Percentiles rank a stretch among this genome's conserved stretches.
Conservation (phyloP, 2,329 filamentous ascomycete species). For the Calonectria leucothoes region DNA sequence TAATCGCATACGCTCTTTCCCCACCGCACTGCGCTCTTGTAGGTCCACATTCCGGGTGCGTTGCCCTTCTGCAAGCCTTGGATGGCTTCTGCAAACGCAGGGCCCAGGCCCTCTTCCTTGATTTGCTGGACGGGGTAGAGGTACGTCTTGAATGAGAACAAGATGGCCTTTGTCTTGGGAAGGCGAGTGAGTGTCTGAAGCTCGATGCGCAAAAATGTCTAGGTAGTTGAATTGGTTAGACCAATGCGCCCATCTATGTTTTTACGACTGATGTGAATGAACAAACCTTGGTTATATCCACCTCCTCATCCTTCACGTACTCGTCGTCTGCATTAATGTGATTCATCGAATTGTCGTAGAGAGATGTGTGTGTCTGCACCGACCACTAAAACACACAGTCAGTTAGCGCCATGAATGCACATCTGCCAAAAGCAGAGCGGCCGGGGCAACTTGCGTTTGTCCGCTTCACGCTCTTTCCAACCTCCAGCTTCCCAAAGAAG, state of each 20-base stretch:
- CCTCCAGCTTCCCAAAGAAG: constrained; percentile 60
- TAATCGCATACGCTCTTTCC: constrained; percentile 59
- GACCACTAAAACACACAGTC: constrained; percentile 29
- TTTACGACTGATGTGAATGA: not conserved
- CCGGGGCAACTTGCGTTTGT: constrained; percentile 56
- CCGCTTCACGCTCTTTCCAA: constrained; percentile 62
- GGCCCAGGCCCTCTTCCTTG: constrained; percentile 60
- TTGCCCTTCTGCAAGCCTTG: constrained; percentile 63
- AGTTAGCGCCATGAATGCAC: not conserved
- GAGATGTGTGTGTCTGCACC: constrained; percentile 17
- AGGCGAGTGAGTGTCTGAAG: constrained; percentile 64
- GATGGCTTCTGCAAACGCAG: constrained; percentile 62
- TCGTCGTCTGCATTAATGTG: constrained; percentile 33
- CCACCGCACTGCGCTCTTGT: constrained; percentile 63
- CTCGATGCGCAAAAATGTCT: constrained; percentile 59
- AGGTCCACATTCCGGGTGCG: constrained; percentile 64
- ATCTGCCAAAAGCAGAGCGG: too few relatives aligned
- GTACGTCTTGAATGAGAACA: constrained; percentile 70
- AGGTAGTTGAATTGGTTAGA: not conserved
- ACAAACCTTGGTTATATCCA: constrained; percentile 28
- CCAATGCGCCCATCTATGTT: too few relatives aligned
- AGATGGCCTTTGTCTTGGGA: constrained; percentile 56
- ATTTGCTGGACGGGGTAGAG: constrained; percentile 61
- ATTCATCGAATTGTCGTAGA: constrained; percentile 25
- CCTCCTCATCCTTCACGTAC: constrained; percentile 15